A percentile compares a stretch with the other conserved stretches of the same genome.
Evolutionary conservation across 2,329 filamentous ascomycete genomes (phyloP).

Genomic region (Aureobasidium pullulans): DNA sequence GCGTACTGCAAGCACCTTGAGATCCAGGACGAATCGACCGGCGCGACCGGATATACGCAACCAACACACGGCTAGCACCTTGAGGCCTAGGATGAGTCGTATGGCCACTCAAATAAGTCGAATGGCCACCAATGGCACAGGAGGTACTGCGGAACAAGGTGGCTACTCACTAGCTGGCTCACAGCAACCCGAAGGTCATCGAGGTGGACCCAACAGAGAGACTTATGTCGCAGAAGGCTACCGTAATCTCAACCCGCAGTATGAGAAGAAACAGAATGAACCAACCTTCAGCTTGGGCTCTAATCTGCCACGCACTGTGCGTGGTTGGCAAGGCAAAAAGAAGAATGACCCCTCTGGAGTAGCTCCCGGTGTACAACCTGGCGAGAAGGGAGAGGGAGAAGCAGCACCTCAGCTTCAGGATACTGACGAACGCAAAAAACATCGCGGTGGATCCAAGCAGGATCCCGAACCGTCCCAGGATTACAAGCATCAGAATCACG

Average conservation of each 20-base stretch:
- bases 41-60: slow-evolving; percentile 1
- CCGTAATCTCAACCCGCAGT: slow-evolving; percentile 21
- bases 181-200: background rate
- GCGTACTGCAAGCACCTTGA: background rate
- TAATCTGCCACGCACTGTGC: slow-evolving; percentile 22
- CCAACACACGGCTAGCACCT: background rate
- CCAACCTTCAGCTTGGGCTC: slow-evolving; percentile 21
- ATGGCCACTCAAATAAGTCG: background rate
- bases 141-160: background rate
- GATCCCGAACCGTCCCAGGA: background rate
- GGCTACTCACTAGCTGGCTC: slow-evolving; percentile 11
- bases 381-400: slow-evolving; percentile 21
- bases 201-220: slow-evolving; percentile 17
- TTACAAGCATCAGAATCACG: background rate
- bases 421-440: slow-evolving; percentile 8
- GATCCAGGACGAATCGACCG: background rate
- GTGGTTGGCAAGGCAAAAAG: slow-evolving; percentile 17
- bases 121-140: background rate
- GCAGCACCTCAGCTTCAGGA: slow-evolving; percentile 19
- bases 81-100: slow-evolving; percentile 2
- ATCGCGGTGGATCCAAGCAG: slow-evolving; percentile 5
- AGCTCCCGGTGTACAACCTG: slow-evolving; percentile 14
- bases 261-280: slow-evolving; percentile 19
- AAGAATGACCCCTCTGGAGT: background rate
- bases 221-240: slow-evolving; percentile 24